Base-by-base conservation (phyloP, 805 yeast species). In the Candida pini region DNA sequence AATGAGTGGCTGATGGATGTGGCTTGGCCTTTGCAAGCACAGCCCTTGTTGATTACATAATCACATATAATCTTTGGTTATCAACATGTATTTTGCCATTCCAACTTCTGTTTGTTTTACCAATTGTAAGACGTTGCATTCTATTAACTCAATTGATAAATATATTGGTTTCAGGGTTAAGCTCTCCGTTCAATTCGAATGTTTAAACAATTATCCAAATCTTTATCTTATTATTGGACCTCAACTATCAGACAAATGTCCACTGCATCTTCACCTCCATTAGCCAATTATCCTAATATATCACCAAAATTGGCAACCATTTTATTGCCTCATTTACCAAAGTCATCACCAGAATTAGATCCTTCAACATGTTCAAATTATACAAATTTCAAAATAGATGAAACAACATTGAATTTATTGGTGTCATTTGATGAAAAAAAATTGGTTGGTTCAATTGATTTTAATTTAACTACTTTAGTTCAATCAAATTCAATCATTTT, bases 321-420 rank as follows among this genome's bases (percentile, higher is more conserved):
- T 9, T 21, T 62, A 24, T 37, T 38, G 3, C 45, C 58, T 12
- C 60, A 58, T 38, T 48, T 61, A 19, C 74, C 74, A 1, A 37
- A 35, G 7, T 32, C 40, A 6, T 66, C 71, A 1, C 74, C 86
- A 4, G 85, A 78, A 46, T 38, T 53, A 9, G 96, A 88, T 56
- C 81, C 82, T 17, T 81, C 94, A 2, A 84, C 96, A 3, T 64
- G 78, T 30, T 86, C 95, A 27, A 83, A 81, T 55, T 88, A 85
- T 56, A 44, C 48, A 13, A 44, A 60, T 19, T 80, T 84, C 49
- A 46, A 56, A 3, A 69, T 84, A 17, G 46, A 56, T 4, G 59
- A 71, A 38, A 78, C 94, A 1, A 52, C 49, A 2, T 61, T 87
- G 33, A 62, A 68, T 34, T 60, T 81, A 31, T 62, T 65, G 9